Base-by-base conservation (phyloP, 2,329 filamentous ascomycete species). In the Lasiodiplodia hormozganensis region DNA sequence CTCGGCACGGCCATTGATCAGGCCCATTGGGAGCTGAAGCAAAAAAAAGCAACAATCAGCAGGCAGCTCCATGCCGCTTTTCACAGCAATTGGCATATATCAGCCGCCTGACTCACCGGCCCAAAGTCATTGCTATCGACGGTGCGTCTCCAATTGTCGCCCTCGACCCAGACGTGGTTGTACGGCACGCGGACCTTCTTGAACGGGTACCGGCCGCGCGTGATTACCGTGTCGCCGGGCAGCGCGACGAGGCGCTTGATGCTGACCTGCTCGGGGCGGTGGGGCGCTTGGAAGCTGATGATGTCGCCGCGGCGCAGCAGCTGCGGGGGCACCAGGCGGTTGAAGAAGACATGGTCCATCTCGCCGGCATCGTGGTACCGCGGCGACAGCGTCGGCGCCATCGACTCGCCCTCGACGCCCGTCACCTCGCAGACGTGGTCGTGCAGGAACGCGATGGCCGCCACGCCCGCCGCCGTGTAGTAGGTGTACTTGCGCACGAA, bases 121-220 rank as follows among this genome's bases (percentile, higher is more conserved):
- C 96, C 96, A 79, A 96, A 97, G 14, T 89, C 89, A 80, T 97
- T 97, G 79, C 94, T 97, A 81, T 99, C 96, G 69, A 90, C 79
- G 67, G 88, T 93, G 74, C 87, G 87, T 62, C 87, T 85, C 73
- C 88, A 87, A 74, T 91, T 93, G 77, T 99, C 96, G 1, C 96
- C 96, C 78, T 98, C 95, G 0, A 99, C 89, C 96, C 96, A 99
- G 34, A 98, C 86, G 82, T 98, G 94, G 21, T 93, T 93, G 70
- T 86, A 86, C 5, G 94, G 95, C 25, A 99, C 87, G 70, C 86
- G 85, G 56, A 92, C 77, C 69, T 72, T 77, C 2, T 78, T 76
- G 8, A 71, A 40, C 21, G 53, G 53, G 23, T 69, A 67, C 68
- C 87, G 85, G 31, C 69, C 68, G 38, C 69, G 31, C 4, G 75